A percentile compares a stretch with the other conserved stretches of the same genome.
phyloP scores from a whole-genome alignment of 148 eudicot species.

The Dianthus caryophyllus region DNA sequence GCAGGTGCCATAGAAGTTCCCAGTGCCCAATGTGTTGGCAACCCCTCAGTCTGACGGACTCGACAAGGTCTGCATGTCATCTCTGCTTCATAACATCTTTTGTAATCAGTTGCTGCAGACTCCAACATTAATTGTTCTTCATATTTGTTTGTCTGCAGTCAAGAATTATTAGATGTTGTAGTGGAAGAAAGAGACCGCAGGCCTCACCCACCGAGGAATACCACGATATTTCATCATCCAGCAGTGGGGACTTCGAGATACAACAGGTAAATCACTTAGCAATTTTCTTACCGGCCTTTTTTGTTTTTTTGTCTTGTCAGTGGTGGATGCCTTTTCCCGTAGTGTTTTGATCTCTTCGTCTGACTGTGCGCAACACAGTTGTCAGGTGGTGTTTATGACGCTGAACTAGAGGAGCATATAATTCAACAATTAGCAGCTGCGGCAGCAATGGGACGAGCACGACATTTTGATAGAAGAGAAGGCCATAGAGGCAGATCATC shows the following conservation, averaged over 20 bases:
- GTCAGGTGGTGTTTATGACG: constrained; percentile 72
- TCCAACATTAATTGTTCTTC: not conserved
- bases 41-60: constrained; percentile 81
- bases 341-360: constrained; percentile 1
- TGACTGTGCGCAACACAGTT: constrained; percentile 38
- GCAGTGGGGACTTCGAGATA: constrained; percentile 81
- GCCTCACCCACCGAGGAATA: constrained; percentile 58
- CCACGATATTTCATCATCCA: constrained; percentile 88
- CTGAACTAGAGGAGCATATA: constrained; percentile 95
- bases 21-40: constrained; percentile 99
- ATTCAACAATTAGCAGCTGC: constrained; percentile 98
- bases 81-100: not conserved
- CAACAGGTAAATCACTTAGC: constrained; percentile 58
- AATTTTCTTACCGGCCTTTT: too few relatives aligned
- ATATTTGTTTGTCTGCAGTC: constrained; percentile 60
- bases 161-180: constrained; percentile 82
- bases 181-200: constrained; percentile 71
- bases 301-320: not conserved
- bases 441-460: constrained; percentile 94
- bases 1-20: constrained; percentile 98
- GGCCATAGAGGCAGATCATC: constrained; percentile 78
- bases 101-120: constrained; percentile 1
- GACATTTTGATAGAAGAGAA: constrained; percentile 77
- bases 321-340: not conserved
- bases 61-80: constrained; percentile 40